A percentile compares a stretch with the other conserved stretches of the same genome.
Conservation (phyloP, 768 basidiomycete genomes). For the Clitopilus passeckerianus region DNA sequence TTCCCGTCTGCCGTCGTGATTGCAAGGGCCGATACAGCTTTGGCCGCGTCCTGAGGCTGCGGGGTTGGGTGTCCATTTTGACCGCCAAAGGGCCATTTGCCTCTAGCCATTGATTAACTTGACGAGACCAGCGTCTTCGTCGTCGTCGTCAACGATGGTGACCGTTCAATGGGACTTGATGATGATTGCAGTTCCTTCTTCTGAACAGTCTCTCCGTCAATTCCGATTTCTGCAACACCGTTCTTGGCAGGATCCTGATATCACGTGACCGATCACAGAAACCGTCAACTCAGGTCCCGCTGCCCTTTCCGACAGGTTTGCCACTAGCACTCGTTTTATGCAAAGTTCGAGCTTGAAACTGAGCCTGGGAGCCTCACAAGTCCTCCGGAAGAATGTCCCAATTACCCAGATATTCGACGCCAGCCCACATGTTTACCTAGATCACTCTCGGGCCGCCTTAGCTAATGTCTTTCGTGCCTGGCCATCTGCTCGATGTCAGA, state of each 20-base stretch:
- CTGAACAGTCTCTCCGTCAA: neutral
- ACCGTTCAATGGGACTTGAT: constrained; percentile 3
- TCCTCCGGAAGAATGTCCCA: neutral
- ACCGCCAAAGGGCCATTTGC: constrained; percentile 32
- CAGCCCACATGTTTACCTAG: constrained; percentile 9
- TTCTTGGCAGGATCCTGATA: neutral
- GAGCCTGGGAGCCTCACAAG: neutral
- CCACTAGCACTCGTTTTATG: neutral
- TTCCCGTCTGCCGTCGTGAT: constrained; percentile 66
- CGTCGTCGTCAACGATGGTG: constrained; percentile 1
- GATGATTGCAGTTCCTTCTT: constrained; percentile 4
- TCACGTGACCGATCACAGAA: neutral
- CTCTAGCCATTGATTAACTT: constrained; percentile 17
- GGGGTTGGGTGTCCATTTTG: constrained; percentile 13
- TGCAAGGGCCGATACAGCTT: constrained; percentile 26
- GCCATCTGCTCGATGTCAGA: constrained; percentile 8
- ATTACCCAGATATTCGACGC: constrained; percentile 6
- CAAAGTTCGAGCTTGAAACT: neutral
- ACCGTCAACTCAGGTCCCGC: too few species aligned
- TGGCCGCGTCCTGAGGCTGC: constrained; percentile 19
- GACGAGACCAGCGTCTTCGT: neutral
- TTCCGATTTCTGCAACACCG: neutral
- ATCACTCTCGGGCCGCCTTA: constrained; percentile 9
- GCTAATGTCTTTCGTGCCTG: constrained; percentile 9
- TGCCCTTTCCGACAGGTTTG: too few species aligned